Conservation (phyloP, 768 basidiomycete genomes). For the Rhodotorula taiwanensis region DNA sequence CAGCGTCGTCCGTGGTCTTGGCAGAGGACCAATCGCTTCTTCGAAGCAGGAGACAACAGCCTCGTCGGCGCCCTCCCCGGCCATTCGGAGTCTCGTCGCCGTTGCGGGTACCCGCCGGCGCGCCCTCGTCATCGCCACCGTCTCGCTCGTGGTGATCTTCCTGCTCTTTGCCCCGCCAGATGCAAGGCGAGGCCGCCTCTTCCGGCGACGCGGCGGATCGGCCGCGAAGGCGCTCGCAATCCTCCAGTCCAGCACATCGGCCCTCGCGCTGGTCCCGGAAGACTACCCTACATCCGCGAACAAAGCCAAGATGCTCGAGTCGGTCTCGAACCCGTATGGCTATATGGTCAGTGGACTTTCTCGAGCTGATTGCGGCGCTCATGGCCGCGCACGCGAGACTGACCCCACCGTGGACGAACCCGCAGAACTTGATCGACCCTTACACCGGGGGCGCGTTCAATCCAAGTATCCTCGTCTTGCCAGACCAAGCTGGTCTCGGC, state of each 20-base stretch:
- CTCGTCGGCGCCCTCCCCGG: not conserved
- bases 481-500: conserved; percentile 2
- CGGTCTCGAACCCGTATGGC: conserved; percentile 17
- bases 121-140: not conserved
- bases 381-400: not conserved
- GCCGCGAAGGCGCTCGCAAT: not conserved
- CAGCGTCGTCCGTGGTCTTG: no score
- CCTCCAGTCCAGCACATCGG: not conserved
- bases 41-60: no score
- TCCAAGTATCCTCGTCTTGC: conserved; percentile 7
- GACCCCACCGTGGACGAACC: no score
- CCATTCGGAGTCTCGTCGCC: not conserved
- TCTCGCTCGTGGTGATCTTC: conserved; percentile 4
- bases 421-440: conserved; percentile 17
- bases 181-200: not conserved
- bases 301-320: conserved; percentile 20
- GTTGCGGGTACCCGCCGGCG: conserved; percentile 3
- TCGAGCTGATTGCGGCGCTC: no score
- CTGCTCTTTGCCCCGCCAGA: conserved; percentile 10
- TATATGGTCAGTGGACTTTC: no score
- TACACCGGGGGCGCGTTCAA: conserved; percentile 19
- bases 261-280: not conserved
- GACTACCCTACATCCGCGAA: not conserved
- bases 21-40: no score
- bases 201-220: not conserved